phyloP scores from a whole-genome alignment of 768 basidiomycete species.

The Boletus tylopilopsis region DNA sequence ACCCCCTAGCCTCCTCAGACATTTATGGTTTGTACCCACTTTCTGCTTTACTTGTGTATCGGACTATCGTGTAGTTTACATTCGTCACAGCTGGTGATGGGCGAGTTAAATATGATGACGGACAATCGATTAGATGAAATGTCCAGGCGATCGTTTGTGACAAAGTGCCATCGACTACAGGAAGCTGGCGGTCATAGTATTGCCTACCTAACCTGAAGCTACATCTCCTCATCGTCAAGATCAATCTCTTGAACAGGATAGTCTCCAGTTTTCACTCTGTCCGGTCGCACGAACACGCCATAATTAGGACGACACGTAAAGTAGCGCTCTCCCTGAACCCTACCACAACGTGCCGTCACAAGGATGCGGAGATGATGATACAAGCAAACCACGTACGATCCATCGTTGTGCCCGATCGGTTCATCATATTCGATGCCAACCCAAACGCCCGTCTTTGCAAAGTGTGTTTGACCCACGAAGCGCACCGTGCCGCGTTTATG shows the following conservation, averaged over 20 bases:
- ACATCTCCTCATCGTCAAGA: slow-evolving; percentile 78
- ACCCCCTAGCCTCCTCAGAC: no score
- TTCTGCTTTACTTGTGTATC: no score
- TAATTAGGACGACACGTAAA: slow-evolving; percentile 75
- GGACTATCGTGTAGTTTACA: neutral
- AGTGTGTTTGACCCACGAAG: slow-evolving; percentile 80
- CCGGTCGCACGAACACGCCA: slow-evolving; percentile 84
- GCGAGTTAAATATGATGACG: neutral
- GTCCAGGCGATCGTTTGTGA: no score
- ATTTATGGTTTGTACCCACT: no score
- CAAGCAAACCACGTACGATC: slow-evolving; percentile 60
- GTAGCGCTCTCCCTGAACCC: slow-evolving; percentile 82
- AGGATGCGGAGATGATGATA: neutral
- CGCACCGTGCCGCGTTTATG: slow-evolving; percentile 79
- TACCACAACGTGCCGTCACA: slow-evolving; percentile 25
- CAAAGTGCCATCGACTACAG: neutral
- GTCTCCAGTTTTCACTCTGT: slow-evolving; percentile 79
- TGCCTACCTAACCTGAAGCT: slow-evolving; percentile 15
- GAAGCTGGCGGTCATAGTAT: no score
- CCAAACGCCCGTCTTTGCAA: slow-evolving; percentile 70
- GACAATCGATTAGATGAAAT: neutral
- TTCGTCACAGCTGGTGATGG: neutral
- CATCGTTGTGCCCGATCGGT: slow-evolving; percentile 93
- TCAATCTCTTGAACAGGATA: slow-evolving; percentile 81
- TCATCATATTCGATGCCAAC: slow-evolving; percentile 95